Evolutionary conservation across 768 basidiomycete species (phyloP).

Genomic region (Mycena albidolilacea): DNA sequence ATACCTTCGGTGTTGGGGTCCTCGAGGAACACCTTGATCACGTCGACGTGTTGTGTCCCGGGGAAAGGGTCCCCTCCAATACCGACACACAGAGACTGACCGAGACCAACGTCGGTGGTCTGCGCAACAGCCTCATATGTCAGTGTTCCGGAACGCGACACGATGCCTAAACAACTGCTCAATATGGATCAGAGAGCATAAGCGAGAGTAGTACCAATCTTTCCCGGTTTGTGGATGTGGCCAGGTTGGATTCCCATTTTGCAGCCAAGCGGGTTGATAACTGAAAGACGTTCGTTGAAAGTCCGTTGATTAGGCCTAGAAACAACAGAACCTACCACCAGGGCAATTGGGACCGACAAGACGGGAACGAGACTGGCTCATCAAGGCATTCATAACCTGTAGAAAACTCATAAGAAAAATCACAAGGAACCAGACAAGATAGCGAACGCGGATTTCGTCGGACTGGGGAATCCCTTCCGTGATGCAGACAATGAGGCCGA

Average conservation of each 20-base stretch:
- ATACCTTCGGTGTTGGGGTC: constrained; percentile 94
- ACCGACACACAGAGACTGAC: constrained; percentile 96
- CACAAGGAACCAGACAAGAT: constrained; percentile 1
- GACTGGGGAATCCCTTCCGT: constrained; percentile 99
- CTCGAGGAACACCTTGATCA: constrained; percentile 95
- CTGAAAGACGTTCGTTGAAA: constrained; percentile 46
- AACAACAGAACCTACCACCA: constrained; percentile 62
- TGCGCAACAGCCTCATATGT: constrained; percentile 99
- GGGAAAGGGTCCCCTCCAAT: constrained; percentile 99
- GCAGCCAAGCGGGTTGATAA: constrained; percentile 97
- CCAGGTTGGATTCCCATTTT: constrained; percentile 99
- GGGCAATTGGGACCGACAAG: constrained; percentile 99
- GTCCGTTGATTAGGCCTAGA: not conserved
- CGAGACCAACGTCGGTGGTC: constrained; percentile 95
- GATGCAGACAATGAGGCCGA: constrained; percentile 97
- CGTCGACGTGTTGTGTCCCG: constrained; percentile 95
- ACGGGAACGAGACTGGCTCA: constrained; percentile 93
- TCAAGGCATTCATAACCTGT: constrained; percentile 94
- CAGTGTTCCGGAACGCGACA: constrained; percentile 94
- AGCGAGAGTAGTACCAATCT: constrained; percentile 77
- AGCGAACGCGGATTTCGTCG: constrained; percentile 90
- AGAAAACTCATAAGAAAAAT: not conserved
- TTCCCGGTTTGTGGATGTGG: constrained; percentile 96
- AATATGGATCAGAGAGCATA: not conserved
- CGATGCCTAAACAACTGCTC: constrained; percentile 73